Base-by-base conservation (phyloP, 2,329 filamentous ascomycete species). In the Exophiala aquamarina region DNA sequence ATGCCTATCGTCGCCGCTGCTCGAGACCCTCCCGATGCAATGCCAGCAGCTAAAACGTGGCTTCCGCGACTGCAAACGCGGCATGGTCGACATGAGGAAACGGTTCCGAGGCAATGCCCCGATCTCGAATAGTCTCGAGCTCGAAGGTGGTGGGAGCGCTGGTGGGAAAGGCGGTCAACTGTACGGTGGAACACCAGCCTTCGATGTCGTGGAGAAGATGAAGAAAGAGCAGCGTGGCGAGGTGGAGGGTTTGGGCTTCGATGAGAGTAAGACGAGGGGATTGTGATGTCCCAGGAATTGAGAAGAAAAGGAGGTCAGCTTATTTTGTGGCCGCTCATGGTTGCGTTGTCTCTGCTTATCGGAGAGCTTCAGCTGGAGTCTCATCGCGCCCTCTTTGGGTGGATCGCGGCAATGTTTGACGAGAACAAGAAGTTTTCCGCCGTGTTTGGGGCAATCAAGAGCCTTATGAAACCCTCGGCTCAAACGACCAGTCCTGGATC, bases 41-140 rank as follows among this genome's bases (percentile, higher is more conserved):
- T 98, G 93, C 72, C 89, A 92, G 66, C 92, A 96, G 70, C 79
- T 98, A 50, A 89, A 92, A 67, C 91, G 89, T 67, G 89, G 90
- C 36, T 93, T 94, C 62, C 87, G 89, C 66, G 89, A 96, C 66
- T 98, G 93, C 79, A 94, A 95, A 70, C 87, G 92, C 57, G 93
- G 93, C 57, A 83, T 95, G 82, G 87, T 97, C 60, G 93, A 98
- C 68, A 98, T 98, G 93, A 88, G 93, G 67, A 97, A 97, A 74
- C 86, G 93, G 26, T 97, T 98, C 71, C 82, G 93, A 46, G 93
- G 93, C 49, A 97, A 97, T 73, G 82, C 89, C 67, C 90, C 93
- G 44, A 84, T 95, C 56, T 77, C 82, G 18, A 81, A 86, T 57
- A 76, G 83, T 60, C 77, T 83, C 63, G 76, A 84, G 57, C 68